phyloP scores from a whole-genome alignment of 2,329 filamentous ascomycete species.

The Tolypocladium paradoxum region DNA sequence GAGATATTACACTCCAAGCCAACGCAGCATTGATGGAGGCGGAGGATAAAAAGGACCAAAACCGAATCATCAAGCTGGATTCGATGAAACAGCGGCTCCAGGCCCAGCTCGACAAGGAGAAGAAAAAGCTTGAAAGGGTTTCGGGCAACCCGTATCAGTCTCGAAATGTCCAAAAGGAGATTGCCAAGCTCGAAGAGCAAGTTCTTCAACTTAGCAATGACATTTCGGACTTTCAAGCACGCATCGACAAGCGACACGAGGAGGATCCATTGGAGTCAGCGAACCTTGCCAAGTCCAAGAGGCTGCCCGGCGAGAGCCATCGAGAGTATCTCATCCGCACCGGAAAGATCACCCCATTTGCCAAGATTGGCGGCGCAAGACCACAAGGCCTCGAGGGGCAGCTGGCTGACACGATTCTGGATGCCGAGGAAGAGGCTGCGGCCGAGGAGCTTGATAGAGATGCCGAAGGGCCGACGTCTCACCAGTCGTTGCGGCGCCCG shows the following conservation, averaged over 20 bases:
- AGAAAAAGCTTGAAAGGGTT: slow-evolving; percentile 33
- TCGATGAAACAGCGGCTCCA: slow-evolving; percentile 48
- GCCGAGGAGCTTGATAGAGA: slow-evolving; percentile 27
- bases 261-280: slow-evolving; percentile 33
- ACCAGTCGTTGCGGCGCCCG: slow-evolving; percentile 62
- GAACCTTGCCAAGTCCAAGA: slow-evolving; percentile 39
- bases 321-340: slow-evolving; percentile 89
- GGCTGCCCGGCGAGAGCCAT: slow-evolving; percentile 68
- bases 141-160: slow-evolving; percentile 38
- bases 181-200: slow-evolving; percentile 54
- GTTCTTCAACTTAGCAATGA: slow-evolving; percentile 59
- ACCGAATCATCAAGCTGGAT: slow-evolving; percentile 49
- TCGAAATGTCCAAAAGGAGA: slow-evolving; percentile 51
- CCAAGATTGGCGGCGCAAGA: slow-evolving; percentile 59
- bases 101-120: slow-evolving; percentile 48
- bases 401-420: slow-evolving; percentile 66
- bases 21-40: slow-evolving; percentile 48
- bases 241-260: slow-evolving; percentile 65
- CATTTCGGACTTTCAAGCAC: slow-evolving; percentile 65
- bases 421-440: slow-evolving; percentile 65
- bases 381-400: slow-evolving; percentile 53
- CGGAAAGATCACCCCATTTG: slow-evolving; percentile 95
- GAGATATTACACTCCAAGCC: slow-evolving; percentile 63
- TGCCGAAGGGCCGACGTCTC: slow-evolving; percentile 46
- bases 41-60: slow-evolving; percentile 53